phyloP scores from a whole-genome alignment of 1,284 basidiomycete species.

The Meira nashicola region DNA sequence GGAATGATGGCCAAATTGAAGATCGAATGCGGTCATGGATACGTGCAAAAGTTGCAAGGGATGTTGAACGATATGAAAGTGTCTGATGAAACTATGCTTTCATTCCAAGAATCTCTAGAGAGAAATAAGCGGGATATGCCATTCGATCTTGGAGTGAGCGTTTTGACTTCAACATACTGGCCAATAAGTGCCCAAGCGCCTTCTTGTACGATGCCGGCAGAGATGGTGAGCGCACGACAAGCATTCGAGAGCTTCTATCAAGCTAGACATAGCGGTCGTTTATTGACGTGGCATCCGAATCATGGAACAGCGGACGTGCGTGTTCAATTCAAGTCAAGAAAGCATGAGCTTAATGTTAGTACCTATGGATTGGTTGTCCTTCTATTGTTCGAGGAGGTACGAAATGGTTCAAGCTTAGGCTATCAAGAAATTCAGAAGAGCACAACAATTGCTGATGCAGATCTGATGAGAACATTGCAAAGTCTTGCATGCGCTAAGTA shows the following conservation, averaged over 20 bases:
- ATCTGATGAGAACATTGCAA: constrained; percentile 85
- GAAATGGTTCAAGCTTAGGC: constrained; percentile 16
- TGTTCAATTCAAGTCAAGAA: constrained; percentile 71
- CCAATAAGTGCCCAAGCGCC: constrained; percentile 38
- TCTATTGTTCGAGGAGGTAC: constrained; percentile 65
- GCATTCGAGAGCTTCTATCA: constrained; percentile 84
- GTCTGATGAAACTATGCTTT: constrained; percentile 74
- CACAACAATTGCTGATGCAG: constrained; percentile 64
- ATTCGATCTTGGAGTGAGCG: constrained; percentile 65
- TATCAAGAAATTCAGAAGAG: constrained; percentile 27
- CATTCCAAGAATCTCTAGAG: constrained; percentile 60
- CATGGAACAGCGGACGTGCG: constrained; percentile 86
- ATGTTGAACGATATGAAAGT: constrained; percentile 99
- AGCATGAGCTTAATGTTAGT: constrained; percentile 87
- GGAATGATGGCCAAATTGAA: constrained; percentile 98
- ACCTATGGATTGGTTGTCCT: constrained; percentile 86
- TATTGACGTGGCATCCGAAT: constrained; percentile 89
- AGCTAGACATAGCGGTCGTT: constrained; percentile 77
- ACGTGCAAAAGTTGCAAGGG: constrained; percentile 95
- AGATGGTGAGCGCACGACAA: constrained; percentile 56
- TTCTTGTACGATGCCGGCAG: constrained; percentile 30
- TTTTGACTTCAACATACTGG: constrained; percentile 52
- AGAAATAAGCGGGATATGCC: constrained; percentile 59
- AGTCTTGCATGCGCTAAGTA: constrained; percentile 95
- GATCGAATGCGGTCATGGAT: constrained; percentile 91